A percentile compares a stretch with the other conserved stretches of the same genome.
Conservation (phyloP, 139 green algal species). For the Coelastrella sp. region DNA sequence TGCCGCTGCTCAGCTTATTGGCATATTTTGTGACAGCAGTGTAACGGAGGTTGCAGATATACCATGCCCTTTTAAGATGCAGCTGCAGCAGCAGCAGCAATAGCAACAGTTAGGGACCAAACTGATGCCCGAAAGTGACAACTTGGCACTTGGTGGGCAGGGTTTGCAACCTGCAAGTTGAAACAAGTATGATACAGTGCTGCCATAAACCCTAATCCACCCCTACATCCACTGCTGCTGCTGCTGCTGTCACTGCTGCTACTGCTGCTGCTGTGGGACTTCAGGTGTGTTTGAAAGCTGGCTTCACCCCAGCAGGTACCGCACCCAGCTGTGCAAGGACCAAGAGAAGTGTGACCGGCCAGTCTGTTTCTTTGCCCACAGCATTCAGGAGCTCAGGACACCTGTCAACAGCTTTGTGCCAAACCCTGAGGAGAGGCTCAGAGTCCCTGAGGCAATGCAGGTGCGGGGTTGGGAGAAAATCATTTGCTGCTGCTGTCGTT, state of each 20-base stretch:
- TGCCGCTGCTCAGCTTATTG: too few species aligned
- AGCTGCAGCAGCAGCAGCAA: too few species aligned
- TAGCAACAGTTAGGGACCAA: too few species aligned
- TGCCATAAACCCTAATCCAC: too few species aligned
- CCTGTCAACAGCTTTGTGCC: constrained; percentile 71
- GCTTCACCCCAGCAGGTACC: constrained; percentile 90
- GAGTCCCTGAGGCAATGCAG: constrained; percentile 43
- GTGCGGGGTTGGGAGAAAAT: background rate
- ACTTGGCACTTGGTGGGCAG: too few species aligned
- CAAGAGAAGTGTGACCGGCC: constrained; percentile 71
- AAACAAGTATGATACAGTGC: too few species aligned
- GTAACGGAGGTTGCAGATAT: too few species aligned
- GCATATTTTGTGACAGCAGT: too few species aligned
- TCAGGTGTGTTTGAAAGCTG: constrained; percentile 91
- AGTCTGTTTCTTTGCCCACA: constrained; percentile 94
- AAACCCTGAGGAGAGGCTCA: constrained; percentile 48
- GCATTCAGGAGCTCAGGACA: constrained; percentile 74
- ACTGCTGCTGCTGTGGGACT: background rate
- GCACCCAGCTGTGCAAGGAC: constrained; percentile 93
- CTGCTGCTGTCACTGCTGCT: background rate
- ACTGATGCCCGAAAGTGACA: too few species aligned
- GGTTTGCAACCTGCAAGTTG: too few species aligned
- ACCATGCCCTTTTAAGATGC: too few species aligned
- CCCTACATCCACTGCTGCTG: too few species aligned
- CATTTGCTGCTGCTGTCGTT: background rate